A percentile compares a stretch with the other conserved stretches of the same genome.
Evolutionary conservation across 768 basidiomycete genomes (phyloP).

Genomic region (Boletellus sp.): DNA sequence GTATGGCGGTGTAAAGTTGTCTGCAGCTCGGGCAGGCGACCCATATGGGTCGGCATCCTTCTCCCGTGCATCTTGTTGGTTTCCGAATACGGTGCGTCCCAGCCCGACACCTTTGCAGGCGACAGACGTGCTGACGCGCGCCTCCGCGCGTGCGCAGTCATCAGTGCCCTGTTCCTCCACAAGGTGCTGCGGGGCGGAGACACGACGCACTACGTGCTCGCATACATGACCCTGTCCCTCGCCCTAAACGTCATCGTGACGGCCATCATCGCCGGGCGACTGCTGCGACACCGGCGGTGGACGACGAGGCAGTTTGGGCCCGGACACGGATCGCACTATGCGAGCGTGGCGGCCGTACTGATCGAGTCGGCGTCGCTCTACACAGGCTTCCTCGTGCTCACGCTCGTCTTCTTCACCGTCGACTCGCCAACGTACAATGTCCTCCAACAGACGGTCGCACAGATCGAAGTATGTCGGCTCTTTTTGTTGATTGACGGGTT

Average conservation of each 20-base stretch:
- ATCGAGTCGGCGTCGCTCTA: conserved; percentile 22
- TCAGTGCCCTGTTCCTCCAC: conserved; percentile 4
- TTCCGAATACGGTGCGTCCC: conserved; percentile 11
- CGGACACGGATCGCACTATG: conserved; percentile 12
- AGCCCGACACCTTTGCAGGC: neutral
- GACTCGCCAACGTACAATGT: neutral
- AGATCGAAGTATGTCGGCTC: conserved; percentile 12
- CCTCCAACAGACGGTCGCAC: conserved; percentile 18
- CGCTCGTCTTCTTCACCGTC: conserved; percentile 9
- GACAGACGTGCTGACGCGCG: neutral
- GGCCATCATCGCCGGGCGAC: conserved; percentile 13
- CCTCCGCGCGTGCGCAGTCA: neutral
- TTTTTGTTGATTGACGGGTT: neutral
- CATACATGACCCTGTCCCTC: conserved; percentile 11
- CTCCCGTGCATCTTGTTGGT: conserved; percentile 5
- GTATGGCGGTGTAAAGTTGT: conserved; percentile 23
- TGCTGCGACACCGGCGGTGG: conserved; percentile 12
- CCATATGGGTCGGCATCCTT: conserved; percentile 8
- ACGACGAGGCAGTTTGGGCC: conserved; percentile 10
- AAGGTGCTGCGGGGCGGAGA: neutral
- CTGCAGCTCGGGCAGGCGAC: conserved; percentile 8
- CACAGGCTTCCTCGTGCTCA: conserved; percentile 11
- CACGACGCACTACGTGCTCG: neutral
- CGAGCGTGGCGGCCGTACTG: conserved; percentile 8
- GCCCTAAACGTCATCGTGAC: conserved; percentile 16